Evolutionary conservation across 768 basidiomycete species (phyloP).

Genomic region (Leccinum barrowsii): DNA sequence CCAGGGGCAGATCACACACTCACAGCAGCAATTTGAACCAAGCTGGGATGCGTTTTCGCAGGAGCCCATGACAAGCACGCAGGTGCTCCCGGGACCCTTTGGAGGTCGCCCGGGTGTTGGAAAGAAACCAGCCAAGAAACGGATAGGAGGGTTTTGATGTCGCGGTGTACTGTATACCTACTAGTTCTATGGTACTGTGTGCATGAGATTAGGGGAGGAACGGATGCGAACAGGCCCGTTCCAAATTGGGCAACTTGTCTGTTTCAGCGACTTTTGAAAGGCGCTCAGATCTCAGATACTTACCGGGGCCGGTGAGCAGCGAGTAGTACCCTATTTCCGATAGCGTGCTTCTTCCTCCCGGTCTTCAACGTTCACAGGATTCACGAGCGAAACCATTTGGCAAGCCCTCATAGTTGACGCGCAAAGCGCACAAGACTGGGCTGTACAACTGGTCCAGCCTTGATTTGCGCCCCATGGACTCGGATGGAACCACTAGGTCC

Average conservation of each 20-base stretch:
- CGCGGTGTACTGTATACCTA: not conserved
- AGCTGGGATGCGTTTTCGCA: conserved; percentile 32
- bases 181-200: not conserved
- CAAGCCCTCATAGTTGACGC: conserved; percentile 38
- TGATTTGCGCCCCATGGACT: conserved; percentile 56
- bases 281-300: not conserved
- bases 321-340: conserved; percentile 19
- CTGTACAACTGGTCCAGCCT: conserved; percentile 54
- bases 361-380: conserved; percentile 9
- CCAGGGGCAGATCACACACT: conserved; percentile 13
- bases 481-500: conserved; percentile 62
- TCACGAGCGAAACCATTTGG: conserved; percentile 13
- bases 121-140: conserved; percentile 60
- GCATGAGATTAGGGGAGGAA: not conserved
- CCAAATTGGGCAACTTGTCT: conserved; percentile 21
- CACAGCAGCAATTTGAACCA: conserved; percentile 15
- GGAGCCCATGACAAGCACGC: conserved; percentile 57
- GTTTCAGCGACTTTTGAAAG: conserved; percentile 13
- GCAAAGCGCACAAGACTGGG: conserved; percentile 71
- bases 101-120: conserved; percentile 51
- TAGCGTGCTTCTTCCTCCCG: conserved; percentile 18
- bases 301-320: conserved; percentile 12
- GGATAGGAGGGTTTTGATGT: conserved; percentile 69
- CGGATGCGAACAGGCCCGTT: not conserved
- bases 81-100: conserved; percentile 65